Percentiles rank a stretch among this genome's conserved stretches.
phyloP scores from a whole-genome alignment of 164 flowering plant genomes.

The Vitis labrusca region DNA sequence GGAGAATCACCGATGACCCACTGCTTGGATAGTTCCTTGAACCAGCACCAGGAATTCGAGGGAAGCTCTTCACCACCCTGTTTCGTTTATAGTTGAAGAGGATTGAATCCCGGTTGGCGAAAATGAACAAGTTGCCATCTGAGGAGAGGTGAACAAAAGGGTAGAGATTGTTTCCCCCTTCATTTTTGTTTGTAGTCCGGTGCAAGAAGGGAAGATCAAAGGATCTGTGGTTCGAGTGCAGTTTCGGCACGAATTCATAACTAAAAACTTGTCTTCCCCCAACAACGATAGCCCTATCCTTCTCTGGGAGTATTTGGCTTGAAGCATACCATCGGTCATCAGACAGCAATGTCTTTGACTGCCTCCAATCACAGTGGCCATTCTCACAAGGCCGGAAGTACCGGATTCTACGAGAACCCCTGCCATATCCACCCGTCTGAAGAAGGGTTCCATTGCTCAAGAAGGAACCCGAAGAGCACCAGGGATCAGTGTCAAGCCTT shows the following conservation, averaged over 20 bases:
- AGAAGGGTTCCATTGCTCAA: conserved; percentile 60
- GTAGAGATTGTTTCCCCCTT: conserved; percentile 54
- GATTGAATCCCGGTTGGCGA: conserved; percentile 66
- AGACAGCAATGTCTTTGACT: conserved; percentile 13
- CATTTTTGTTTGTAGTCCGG: conserved; percentile 27
- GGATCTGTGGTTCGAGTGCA: conserved; percentile 15
- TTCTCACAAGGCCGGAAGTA: conserved; percentile 45
- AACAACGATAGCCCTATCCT: conserved; percentile 50
- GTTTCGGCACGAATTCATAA: conserved; percentile 66
- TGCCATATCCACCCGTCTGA: conserved; percentile 56
- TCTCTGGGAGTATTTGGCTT: conserved; percentile 43
- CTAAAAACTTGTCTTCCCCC: conserved; percentile 54
- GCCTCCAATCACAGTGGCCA: conserved; percentile 49
- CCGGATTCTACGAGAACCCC: conserved; percentile 42
- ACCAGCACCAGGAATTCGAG: conserved; percentile 57
- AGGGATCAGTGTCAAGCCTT: conserved; percentile 51
- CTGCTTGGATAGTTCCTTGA: conserved; percentile 69
- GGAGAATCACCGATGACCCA: conserved; percentile 72
- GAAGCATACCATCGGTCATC: conserved; percentile 66
- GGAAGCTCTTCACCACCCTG: conserved; percentile 53
- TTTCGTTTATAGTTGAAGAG: conserved; percentile 45
- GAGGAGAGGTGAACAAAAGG: conserved; percentile 71
- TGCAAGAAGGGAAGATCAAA: conserved; percentile 54
- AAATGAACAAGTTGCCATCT: conserved; percentile 72
- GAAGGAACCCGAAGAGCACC: conserved; percentile 79